These are phyloP conservation scores for Metschnikowia amazonensis DNA, from an alignment of 805 yeast genomes.

Conservation along the genomic window DNA sequence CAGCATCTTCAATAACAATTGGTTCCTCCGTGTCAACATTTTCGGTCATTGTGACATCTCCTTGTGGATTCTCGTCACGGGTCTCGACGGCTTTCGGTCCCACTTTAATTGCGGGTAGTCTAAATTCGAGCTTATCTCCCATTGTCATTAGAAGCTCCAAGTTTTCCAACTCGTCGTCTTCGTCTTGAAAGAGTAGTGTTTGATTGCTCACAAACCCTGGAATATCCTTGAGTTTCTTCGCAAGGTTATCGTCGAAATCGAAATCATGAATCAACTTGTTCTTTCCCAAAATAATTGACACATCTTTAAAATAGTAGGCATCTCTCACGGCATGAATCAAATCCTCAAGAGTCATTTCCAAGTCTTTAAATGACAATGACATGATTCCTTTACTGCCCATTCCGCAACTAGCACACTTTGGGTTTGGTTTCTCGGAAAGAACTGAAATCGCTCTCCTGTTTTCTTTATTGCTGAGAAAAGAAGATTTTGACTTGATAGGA, in stretches of 20 bases:
- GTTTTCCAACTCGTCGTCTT: conserved; percentile 61
- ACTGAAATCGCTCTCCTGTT: conserved; percentile 67
- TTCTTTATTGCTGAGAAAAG: conserved; percentile 42
- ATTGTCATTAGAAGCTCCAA: conserved; percentile 55
- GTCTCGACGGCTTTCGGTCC: conserved; percentile 7
- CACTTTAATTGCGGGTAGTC: conserved; percentile 19
- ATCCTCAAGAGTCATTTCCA: conserved; percentile 43
- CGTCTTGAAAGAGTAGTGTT: conserved; percentile 71
- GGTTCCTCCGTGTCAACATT: conserved; percentile 1
- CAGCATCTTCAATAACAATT: conserved; percentile 4
- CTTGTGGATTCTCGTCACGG: background rate
- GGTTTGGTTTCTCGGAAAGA: conserved; percentile 56
- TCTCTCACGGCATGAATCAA: conserved; percentile 48
- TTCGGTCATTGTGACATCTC: conserved; percentile 4
- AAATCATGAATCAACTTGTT: conserved; percentile 71
- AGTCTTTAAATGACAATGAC: conserved; percentile 35
- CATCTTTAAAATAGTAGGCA: conserved; percentile 54
- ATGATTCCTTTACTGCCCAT: conserved; percentile 33
- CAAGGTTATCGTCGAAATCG: conserved; percentile 80
- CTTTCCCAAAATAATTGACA: conserved; percentile 56
- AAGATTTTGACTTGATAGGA: conserved; percentile 25
- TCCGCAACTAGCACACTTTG: conserved; percentile 66
- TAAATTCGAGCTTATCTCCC: conserved; percentile 4
- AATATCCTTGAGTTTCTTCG: conserved; percentile 41
- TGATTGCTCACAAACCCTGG: conserved; percentile 56